Percentiles rank a stretch among this genome's conserved stretches.
Evolutionary conservation across 345 rosid species (phyloP).

Genomic region (Populus tremula): DNA sequence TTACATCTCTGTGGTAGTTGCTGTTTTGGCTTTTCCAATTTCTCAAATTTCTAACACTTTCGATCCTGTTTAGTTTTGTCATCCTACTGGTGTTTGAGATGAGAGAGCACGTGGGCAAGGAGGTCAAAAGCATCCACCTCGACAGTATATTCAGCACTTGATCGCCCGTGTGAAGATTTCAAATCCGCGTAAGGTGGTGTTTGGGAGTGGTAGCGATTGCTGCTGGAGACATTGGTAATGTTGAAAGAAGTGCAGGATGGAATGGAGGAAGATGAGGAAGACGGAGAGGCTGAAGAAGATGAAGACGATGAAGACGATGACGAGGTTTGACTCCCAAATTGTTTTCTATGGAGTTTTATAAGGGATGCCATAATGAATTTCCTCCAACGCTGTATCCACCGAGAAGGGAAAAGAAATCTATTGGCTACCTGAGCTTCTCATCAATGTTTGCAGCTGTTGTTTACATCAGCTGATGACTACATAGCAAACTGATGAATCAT

Average conservation of each 20-base stretch:
- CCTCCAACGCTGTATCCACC: background rate
- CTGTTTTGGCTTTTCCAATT: no score
- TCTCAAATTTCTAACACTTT: no score
- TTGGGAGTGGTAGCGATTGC: slow-evolving; percentile 4
- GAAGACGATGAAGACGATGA: slow-evolving; percentile 41
- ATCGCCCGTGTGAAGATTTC: no score
- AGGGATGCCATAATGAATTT: background rate
- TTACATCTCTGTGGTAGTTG: no score
- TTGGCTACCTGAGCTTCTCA: background rate
- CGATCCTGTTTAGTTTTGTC: no score
- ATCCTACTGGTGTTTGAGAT: no score
- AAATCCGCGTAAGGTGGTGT: no score
- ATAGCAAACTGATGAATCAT: background rate
- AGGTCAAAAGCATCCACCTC: no score
- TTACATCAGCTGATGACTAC: background rate
- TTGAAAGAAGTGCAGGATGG: slow-evolving; percentile 60
- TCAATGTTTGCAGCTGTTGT: background rate
- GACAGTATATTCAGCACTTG: no score
- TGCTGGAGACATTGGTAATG: slow-evolving; percentile 53
- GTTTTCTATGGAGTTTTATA: background rate
- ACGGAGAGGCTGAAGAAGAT: slow-evolving; percentile 46
- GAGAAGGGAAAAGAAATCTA: background rate
- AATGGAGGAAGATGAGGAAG: slow-evolving; percentile 45
- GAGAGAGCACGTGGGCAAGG: no score
- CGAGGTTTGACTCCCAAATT: slow-evolving; percentile 41